Evolutionary conservation across 768 basidiomycete species (phyloP), one percentile per base, ranked within the genome.

Genomic region (Kwoniella shandongensis): DNA sequence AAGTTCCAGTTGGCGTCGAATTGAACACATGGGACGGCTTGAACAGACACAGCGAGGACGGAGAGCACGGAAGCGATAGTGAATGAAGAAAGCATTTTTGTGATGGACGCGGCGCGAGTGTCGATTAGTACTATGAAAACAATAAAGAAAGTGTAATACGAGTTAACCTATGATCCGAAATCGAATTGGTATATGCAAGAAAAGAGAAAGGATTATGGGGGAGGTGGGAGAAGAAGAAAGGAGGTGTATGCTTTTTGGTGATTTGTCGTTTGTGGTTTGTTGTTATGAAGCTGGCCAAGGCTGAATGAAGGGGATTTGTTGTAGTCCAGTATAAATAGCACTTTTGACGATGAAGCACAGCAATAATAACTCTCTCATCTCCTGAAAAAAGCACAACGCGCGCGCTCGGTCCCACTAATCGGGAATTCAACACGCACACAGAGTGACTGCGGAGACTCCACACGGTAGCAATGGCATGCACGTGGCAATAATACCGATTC

Each of bases 1-100:
- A 97, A 82, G 75, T 93, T 90, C 85, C 86, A 91, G 66, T 77
- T 79, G 40, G 80, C 69, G 70, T 94, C 91, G 71, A 93, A 92
- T 20, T 86, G 82, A 36, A 91, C 80, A 72, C 91, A 94, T 3
- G 85, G 80, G 15, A 66, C 65, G 8, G 77, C 76, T 3, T 44
- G 18, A 30, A 68, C 75, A 23, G 54, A 20, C 4, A 62, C 59
- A 12, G 62, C 61, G 29, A 70, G 56, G 15, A 67, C 61, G 35
- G 63, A 46, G 42, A 72, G 59, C 40, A 66, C 47, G 45, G 67
- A 54, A 41, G 60, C 15, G 52, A 67, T 39, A 42, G 61, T 55
- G 39, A 65, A n/a, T 15, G 50, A 35, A n/a, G 35, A 13, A 4
- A 61, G 29, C 61, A 67, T 66, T 23, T 18, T 62, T 51, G n/a